Base-by-base conservation (phyloP, 2,329 filamentous ascomycete genomes). In the Beauveria sp. region DNA sequence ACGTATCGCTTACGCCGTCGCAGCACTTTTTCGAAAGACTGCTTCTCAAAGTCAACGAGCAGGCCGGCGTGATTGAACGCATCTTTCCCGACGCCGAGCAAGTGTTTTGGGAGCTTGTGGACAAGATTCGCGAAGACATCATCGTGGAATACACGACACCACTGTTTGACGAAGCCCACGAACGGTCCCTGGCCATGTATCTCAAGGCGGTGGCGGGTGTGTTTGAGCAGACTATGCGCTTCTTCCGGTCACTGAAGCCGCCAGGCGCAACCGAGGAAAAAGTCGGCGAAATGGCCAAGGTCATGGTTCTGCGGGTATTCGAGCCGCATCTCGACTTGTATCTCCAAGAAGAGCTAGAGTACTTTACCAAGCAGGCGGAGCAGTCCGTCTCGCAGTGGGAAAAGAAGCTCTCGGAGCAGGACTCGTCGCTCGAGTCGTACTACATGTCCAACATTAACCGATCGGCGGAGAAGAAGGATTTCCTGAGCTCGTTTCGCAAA, bases 361-460 rank as follows among this genome's bases (percentile, higher is more conserved):
- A 86, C 70, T 98, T 98, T 73, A 89, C 88, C 34, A 83, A 83
- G 60, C 84, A 88, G 65, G 91, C 90, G 16, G 88, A 93, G 64
- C 79, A 82, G 1, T 87, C 93, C 69, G 93, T 99, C 5, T 83
- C 79, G 7, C 82, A 86, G 16, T 99, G 95, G 95, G 93, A 97
- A 74, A 91, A 91, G 75, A 91, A 96, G 71, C 81, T 97, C 38
- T 90, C 88, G 0, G 93, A 96, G 68, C 90, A 97, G 75, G 93
- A 96, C 67, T 92, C 91, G 18, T 90, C 88, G 2, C 88, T 90
- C 0, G 95, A 99, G 75, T 95, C 90, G 0, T 96, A 96, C 71
- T 95, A 92, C 76, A 97, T 98, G 93, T 89, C 89, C 26, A 97
- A 92, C 72, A 86, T 98, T 70, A 97, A 93, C 71, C 85, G 95